Conservation (phyloP, 2,329 filamentous ascomycete genomes). For the Monosporascus cannonballus region DNA sequence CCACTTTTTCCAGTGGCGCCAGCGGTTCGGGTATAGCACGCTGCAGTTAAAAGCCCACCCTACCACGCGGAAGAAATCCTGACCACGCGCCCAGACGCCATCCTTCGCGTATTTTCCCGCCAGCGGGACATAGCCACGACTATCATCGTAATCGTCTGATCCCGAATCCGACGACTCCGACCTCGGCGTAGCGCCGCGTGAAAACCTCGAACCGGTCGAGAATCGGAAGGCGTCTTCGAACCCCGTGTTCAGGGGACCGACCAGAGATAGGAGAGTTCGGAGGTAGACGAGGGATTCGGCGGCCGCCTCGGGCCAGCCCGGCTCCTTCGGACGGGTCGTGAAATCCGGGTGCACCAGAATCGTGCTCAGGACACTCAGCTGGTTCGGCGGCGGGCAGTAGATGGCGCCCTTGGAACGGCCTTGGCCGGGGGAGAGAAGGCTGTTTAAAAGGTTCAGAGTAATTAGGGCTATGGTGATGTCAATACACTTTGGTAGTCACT, state of each 20-base stretch:
- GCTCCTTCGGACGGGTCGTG: slow-evolving; percentile 64
- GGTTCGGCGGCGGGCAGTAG: slow-evolving; percentile 62
- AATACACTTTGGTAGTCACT: slow-evolving; percentile 8
- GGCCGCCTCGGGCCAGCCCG: slow-evolving; percentile 56
- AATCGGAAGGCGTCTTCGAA: slow-evolving; percentile 71
- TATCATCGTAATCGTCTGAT: slow-evolving; percentile 42
- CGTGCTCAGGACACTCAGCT: slow-evolving; percentile 73
- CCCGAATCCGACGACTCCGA: slow-evolving; percentile 29
- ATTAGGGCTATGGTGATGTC: slow-evolving; percentile 36
- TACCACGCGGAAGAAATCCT: slow-evolving; percentile 82
- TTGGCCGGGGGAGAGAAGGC: slow-evolving; percentile 50
- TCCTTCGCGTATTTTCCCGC: slow-evolving; percentile 55
- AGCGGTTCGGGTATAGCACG: slow-evolving; percentile 62
- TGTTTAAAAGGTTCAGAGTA: slow-evolving; percentile 59
- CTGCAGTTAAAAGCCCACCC: slow-evolving; percentile 96
- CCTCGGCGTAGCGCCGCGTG: slow-evolving; percentile 19
- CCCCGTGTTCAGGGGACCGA: slow-evolving; percentile 65
- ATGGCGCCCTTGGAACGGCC: slow-evolving; percentile 31
- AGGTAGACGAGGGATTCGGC: slow-evolving; percentile 66
- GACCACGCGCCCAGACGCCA: slow-evolving; percentile 67
- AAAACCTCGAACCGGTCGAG: slow-evolving; percentile 23
- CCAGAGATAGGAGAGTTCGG: slow-evolving; percentile 55
- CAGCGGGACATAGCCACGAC: slow-evolving; percentile 46
- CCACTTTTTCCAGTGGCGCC: slow-evolving; percentile 78
- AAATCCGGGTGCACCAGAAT: slow-evolving; percentile 75